A percentile compares a stretch with the other conserved stretches of the same genome.
phyloP scores from a whole-genome alignment of 164 flowering plant species.

The Sedum album region DNA sequence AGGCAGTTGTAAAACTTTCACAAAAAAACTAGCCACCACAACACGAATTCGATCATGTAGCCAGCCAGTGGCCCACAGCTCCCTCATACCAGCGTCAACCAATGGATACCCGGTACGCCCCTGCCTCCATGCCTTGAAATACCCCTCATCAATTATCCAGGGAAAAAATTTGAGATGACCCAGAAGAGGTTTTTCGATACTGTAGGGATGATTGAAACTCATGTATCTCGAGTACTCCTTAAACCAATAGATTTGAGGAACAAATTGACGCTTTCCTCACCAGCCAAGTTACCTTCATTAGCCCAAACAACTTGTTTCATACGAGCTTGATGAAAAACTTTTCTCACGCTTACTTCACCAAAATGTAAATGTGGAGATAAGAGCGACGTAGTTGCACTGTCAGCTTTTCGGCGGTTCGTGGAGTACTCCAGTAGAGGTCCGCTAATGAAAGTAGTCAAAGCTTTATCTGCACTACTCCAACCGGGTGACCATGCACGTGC shows the following conservation, averaged over 20 bases:
- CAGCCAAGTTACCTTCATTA: constrained; percentile 83
- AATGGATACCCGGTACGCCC: constrained; percentile 96
- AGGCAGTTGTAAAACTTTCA: constrained; percentile 90
- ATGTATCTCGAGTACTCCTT: constrained; percentile 84
- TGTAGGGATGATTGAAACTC: constrained; percentile 88
- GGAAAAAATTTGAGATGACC: constrained; percentile 88
- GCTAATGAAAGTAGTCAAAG: constrained; percentile 71
- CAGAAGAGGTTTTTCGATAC: constrained; percentile 91
- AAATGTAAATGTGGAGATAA: constrained; percentile 96
- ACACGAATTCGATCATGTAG: constrained; percentile 90
- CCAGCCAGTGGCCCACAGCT: constrained; percentile 98
- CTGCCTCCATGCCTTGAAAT: constrained; percentile 93
- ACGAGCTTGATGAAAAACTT: constrained; percentile 84
- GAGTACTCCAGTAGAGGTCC: constrained; percentile 90
- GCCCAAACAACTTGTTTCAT: constrained; percentile 91
- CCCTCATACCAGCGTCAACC: constrained; percentile 99
- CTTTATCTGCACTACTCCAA: constrained; percentile 90
- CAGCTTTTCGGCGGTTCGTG: constrained; percentile 79
- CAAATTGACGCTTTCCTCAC: constrained; percentile 89
- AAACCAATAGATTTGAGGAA: constrained; percentile 94
- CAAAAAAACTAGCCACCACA: constrained; percentile 94
- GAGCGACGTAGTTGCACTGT: constrained; percentile 87
- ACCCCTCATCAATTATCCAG: constrained; percentile 72
- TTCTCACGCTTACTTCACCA: constrained; percentile 91
- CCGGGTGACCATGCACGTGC: constrained; percentile 99